Base-by-base conservation (phyloP, 2,329 filamentous ascomycete genomes). In the Arthrobotrys iridis region DNA sequence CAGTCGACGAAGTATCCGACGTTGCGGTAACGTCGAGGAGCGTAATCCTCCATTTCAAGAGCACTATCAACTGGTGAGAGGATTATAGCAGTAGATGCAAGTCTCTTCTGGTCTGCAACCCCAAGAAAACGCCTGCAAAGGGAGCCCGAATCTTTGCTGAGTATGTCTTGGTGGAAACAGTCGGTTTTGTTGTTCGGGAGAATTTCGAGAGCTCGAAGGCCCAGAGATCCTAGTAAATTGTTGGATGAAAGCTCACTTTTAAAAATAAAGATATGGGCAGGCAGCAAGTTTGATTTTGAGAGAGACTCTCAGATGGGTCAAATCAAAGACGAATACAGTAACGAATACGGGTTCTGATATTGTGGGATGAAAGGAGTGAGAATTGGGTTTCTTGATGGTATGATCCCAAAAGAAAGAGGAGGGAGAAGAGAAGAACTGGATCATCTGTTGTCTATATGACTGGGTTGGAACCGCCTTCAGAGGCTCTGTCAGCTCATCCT, bases 1-100 rank as follows among this genome's bases (percentile, higher is more conserved):
- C 70, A 74, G 30, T 74, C 62, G 8, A 74, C 70, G 13, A 57
- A 74, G 40, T 74, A 74, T 3, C 70, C 70, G 4, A 74, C 43
- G 20, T 62, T 74, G 41, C 62, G 43, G 18, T 55, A 67, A 8
- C 26, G 50, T 55, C 30, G 28, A 55, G 28, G 15, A 22, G 6
- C 50, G 2, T 28, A 55, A 55, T 37, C 30, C 11, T 37, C 28
- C 50, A 55, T 24, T 55, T 55, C 30, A 1, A 24, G 8, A 7
- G 15, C 37, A 4, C 28, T 37, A 18, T 37, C 11, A 24, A 55
- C 8, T 10, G 30, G 6, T n/a, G 30, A 30, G 30, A 37, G 2
- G 10, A 3, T 55, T 33, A 5, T 4, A 33, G 18, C 10, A 37
- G 13, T 8, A 37, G 30, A 33, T 33, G 15, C 26, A 18, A 18